Evolutionary conservation across 2,329 filamentous ascomycete species (phyloP), one percentile per base, ranked within the genome.

Genomic region (Cordyceps fumosorosea): DNA sequence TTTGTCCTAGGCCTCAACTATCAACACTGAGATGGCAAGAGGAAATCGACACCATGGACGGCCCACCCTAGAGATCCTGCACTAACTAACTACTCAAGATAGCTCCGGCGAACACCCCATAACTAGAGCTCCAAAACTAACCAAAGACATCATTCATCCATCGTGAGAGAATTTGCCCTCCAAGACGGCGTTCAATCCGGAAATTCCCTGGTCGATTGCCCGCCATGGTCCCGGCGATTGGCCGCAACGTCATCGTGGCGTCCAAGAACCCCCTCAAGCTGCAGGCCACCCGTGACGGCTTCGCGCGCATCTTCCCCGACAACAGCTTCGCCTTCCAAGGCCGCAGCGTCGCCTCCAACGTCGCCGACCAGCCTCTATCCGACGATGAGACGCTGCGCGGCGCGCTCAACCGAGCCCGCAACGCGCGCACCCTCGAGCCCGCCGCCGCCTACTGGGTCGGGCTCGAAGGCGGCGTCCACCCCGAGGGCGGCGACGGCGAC

Each of bases 231-330:
- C 34, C 34, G 5, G 34, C 34, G 34, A 14, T 14, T 37, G 37
- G 24, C 16, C 18, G 37, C 57, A 34, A 20, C 37, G 65, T 72
- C 70, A 62, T 77, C 40, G 70, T 77, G 5, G 72, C 76, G 8
- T 78, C 76, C 20, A 69, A 70, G 16, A 78, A 78, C 63, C 74
- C 75, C 37, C 70, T 76, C 67, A 78, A 78, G 59, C 72, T 76
- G 61, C 69, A 64, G 12, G 76, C 76, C 34, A 66, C 75, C 8
- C 67, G 66, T 7, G 64, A 72, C 32, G 76, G 74, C 53, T 78
- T 78, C 65, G 40, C 65, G 8, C 66, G 64, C 57, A 71, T 77
- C 69, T 72, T 77, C 29, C 73, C 75, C n/a, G 16, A 48, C 22
- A 64, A 40, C 29, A 51, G 60, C 2, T 72, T 67, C 65, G 64